Percentiles rank a stretch among this genome's conserved stretches.
These are phyloP conservation scores for Rhodotorula mucilaginosa DNA, from an alignment of 1,284 basidiomycete species.

Conservation along the genomic window DNA sequence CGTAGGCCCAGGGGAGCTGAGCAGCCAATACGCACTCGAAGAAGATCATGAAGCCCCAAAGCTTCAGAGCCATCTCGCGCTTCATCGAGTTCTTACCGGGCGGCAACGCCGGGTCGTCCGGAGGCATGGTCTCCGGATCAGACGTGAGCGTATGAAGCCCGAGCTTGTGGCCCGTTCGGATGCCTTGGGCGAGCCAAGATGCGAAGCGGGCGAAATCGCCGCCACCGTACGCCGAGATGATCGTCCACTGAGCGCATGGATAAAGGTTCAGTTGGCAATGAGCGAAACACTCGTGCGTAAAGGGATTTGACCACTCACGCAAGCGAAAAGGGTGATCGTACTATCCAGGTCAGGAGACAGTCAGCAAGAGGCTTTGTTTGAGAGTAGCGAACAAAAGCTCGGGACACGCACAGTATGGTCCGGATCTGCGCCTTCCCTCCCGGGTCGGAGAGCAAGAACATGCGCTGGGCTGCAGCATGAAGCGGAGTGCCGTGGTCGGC, in stretches of 20 bases:
- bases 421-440: slow-evolving; percentile 18
- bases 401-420: slow-evolving; percentile 11
- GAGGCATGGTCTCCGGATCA: slow-evolving; percentile 33
- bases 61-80: slow-evolving; percentile 26
- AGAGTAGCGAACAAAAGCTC: too few species aligned
- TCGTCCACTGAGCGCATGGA: slow-evolving; percentile 21
- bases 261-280: background rate
- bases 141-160: slow-evolving; percentile 28
- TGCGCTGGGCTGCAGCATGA: slow-evolving; percentile 23
- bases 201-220: slow-evolving; percentile 28
- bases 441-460: slow-evolving; percentile 18
- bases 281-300: background rate
- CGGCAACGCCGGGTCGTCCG: slow-evolving; percentile 26
- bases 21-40: slow-evolving; percentile 23
- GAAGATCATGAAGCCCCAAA: slow-evolving; percentile 25
- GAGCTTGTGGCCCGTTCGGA: slow-evolving; percentile 20
- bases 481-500: slow-evolving; percentile 11
- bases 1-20: background rate
- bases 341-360: background rate
- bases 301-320: background rate
- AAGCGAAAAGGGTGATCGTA: slow-evolving; percentile 21
- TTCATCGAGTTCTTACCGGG: slow-evolving; percentile 36
- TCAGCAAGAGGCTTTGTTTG: background rate
- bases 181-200: slow-evolving; percentile 23
- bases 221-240: slow-evolving; percentile 11